Evolutionary conservation across 2,329 filamentous ascomycete genomes (phyloP), one percentile per base, ranked within the genome.

Genomic region (Diplodia sapinea): DNA sequence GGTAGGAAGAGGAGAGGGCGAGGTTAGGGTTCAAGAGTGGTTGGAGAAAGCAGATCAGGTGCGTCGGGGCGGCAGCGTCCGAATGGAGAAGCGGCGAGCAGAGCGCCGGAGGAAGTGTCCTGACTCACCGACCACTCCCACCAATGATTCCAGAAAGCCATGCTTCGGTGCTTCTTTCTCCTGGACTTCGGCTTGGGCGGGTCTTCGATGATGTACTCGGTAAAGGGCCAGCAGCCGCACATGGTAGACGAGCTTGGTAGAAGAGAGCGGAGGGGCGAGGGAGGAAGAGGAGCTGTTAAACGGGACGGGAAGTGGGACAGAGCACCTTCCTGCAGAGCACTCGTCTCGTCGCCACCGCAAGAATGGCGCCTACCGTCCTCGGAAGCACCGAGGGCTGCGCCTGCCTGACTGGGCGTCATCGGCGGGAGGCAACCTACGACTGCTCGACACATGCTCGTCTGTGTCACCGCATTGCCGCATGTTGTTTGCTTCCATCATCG

Each of bases 201-300:
- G 29, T 66, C 64, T 50, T 66, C 64, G 52, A 66, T 33, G 6
- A 31, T n/a, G 64, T 66, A 66, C 17, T 66, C 64, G n/a, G 52
- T 57, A 8, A 66, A 57, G 11, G 64, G 64, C 64, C 64, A 66
- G 23, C 59, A 61, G 56, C 56, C 36, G 36, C 36, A 63, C 59
- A 63, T 63, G 2, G 47, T n/a, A 49, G 59, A 17, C 7, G 26
- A n/a, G 29, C 9, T n/a, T 11, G 4, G 26, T 26, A 5, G 56
- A n/a, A 23, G 8, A 11, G 57, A 23, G 17, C 11, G 17, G 33
- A 26, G n/a, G 29, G 12, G 17, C 9, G 43, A 38, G 9, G 26
- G 47, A 50, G 59, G 29, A 49, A 29, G 33, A 33, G 31, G 3
- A 23, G 59, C 17, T 17, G 29, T 50, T 29, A 51, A 26, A 43